phyloP scores from a whole-genome alignment of 2,329 filamentous ascomycete species.

The Thielaviopsis populi region DNA sequence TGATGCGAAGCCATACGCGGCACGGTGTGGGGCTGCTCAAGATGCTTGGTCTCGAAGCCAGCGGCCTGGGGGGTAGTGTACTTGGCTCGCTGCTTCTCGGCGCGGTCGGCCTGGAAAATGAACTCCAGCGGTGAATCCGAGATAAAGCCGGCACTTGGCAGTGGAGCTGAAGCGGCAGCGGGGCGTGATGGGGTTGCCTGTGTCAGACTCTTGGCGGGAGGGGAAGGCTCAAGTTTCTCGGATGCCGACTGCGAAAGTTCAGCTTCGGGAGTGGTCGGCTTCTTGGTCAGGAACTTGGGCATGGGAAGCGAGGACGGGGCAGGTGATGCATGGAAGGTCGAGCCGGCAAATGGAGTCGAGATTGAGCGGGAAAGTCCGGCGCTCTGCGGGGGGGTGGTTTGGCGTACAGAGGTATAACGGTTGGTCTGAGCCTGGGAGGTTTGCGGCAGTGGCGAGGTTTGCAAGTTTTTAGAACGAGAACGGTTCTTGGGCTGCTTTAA shows the following conservation, averaged over 20 bases:
- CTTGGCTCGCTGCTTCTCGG: conserved; percentile 48
- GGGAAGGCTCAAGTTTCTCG: conserved; percentile 26
- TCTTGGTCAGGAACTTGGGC: conserved; percentile 67
- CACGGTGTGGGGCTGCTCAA: conserved; percentile 10
- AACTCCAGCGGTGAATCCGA: conserved; percentile 71
- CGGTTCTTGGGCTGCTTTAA: conserved; percentile 20
- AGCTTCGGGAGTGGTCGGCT: conserved; percentile 5
- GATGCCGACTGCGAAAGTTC: neutral
- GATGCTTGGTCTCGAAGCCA: neutral
- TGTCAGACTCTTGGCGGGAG: neutral
- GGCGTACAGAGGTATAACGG: conserved; percentile 10
- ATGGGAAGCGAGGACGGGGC: conserved; percentile 81
- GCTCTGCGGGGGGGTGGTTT: conserved; percentile 15
- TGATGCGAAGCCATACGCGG: conserved; percentile 5
- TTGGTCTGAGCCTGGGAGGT: conserved; percentile 31
- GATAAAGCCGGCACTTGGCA: conserved; percentile 15
- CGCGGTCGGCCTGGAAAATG: conserved; percentile 75
- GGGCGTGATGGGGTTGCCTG: conserved; percentile 8
- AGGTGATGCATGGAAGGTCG: conserved; percentile 89
- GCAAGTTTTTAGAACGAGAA: conserved; percentile 18
- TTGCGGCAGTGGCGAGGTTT: conserved; percentile 30
- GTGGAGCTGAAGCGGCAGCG: neutral
- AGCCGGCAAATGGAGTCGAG: conserved; percentile 63
- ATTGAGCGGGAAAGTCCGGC: conserved; percentile 10
- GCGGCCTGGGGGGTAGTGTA: conserved; percentile 1